Base-by-base conservation (phyloP, 345 rosid species). In the Eucalyptus tenuipes region DNA sequence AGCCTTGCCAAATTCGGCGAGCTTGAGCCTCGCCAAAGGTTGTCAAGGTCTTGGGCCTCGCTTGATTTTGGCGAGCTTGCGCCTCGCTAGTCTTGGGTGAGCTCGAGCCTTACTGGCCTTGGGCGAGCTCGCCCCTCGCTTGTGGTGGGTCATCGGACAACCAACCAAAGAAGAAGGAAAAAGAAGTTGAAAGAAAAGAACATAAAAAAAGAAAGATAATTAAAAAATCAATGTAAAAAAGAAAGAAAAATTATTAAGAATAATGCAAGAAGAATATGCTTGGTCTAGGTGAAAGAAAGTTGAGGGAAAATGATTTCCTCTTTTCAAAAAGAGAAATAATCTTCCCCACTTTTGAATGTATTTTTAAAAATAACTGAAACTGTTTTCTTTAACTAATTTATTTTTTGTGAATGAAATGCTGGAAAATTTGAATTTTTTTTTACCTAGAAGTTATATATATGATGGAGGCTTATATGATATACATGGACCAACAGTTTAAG, bases 61-160 rank as follows among this genome's bases (percentile, higher is more conserved):
- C 57, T 50, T 50, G 53, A 50, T 50, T 50, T 1, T 7, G 0
- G 59, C 0, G 16, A 53, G 57, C 25, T 53, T 0, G 25, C 20
- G 57, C 57, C 25, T 53, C 0, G 0, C 10, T 50, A 0, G 53
- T 6, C 20, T 16, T 50, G 53, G 53, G 20, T 1, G 0, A 52
- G 57, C 25, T 52, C 2, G 5, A 52, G 24, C 13, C 61, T 55
- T 22, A 0, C 0, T 24, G 0, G 61, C 1, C 25, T 55, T 55
- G 27, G 61, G 61, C 0, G 3, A 55, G 29, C 29, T 55, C 29
- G 0, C 0, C 29, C 13, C 0, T 55, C 1, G 0, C 61, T 10
- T 55, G 6, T 24, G 61, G 13, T 55, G 13, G 59, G 29, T 55
- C 13, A 22, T 1, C 0, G 1, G 0, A 0, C 29, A 55, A 24